Conservation (phyloP, 345 rosid genomes). For the Aethionema arabicum region DNA sequence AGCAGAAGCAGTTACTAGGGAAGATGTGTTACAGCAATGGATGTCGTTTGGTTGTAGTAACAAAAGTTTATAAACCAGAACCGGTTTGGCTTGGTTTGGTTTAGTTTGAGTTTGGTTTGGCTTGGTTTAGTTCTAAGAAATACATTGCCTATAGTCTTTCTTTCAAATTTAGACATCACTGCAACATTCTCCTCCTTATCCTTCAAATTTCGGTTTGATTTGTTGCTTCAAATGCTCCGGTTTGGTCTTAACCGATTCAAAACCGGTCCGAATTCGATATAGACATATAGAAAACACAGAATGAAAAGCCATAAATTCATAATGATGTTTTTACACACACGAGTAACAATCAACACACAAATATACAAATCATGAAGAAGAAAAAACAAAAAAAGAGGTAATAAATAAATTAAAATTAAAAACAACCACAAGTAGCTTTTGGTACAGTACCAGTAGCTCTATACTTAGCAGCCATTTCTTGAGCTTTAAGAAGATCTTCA, state of each 20-base stretch:
- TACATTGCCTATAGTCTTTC: constrained; percentile 9
- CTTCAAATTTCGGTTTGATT: background rate
- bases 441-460: constrained; percentile 78
- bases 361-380: constrained; percentile 21
- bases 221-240: too few relatives aligned
- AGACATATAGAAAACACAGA: too few relatives aligned
- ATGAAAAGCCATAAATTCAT: too few relatives aligned
- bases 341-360: background rate
- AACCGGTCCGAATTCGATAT: too few relatives aligned
- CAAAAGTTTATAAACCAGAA: constrained; percentile 8
- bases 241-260: too few relatives aligned
- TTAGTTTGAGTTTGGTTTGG: constrained; percentile 10
- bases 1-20: constrained; percentile 13
- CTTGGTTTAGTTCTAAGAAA: constrained; percentile 14
- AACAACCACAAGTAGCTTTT: constrained; percentile 74
- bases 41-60: constrained; percentile 9
- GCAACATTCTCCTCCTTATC: background rate
- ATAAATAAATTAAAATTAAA: constrained; percentile 37
- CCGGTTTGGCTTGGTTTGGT: constrained; percentile 6
- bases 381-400: constrained; percentile 13
- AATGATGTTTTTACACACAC: too few relatives aligned
- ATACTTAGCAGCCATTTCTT: constrained; percentile 82
- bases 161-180: constrained; percentile 4
- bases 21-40: constrained; percentile 9
- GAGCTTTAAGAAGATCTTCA: constrained; percentile 80